A percentile compares a stretch with the other conserved stretches of the same genome.
Evolutionary conservation across 768 basidiomycete species (phyloP).

Genomic region (Russula sp.): DNA sequence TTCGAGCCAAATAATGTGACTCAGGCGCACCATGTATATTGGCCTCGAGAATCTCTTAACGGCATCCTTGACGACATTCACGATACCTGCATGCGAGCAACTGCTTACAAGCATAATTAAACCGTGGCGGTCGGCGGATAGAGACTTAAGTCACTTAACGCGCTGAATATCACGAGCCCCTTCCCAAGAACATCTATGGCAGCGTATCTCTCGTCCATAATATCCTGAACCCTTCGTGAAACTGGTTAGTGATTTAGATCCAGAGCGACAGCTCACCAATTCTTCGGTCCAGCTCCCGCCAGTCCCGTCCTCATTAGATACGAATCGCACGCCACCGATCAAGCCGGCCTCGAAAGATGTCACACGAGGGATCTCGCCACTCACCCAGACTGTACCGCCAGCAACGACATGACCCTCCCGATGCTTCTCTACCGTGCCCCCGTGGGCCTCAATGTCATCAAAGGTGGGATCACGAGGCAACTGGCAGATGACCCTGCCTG

Average conservation of each 20-base stretch:
- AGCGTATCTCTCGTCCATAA: constrained; percentile 80
- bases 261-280: not conserved
- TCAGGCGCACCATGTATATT: constrained; percentile 56
- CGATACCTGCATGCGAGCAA: constrained; percentile 77
- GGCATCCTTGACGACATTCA: constrained; percentile 74
- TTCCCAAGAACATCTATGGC: constrained; percentile 74
- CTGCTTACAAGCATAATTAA: constrained; percentile 24
- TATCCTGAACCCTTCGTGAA: constrained; percentile 38
- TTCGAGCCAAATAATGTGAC: not conserved
- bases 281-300: constrained; percentile 40
- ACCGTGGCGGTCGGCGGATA: not conserved
- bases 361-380: constrained; percentile 71
- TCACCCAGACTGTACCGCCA: constrained; percentile 59
- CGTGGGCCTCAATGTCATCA: constrained; percentile 47
- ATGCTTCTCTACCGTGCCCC: constrained; percentile 51
- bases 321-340: constrained; percentile 60
- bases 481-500: constrained; percentile 48
- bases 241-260: not conserved
- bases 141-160: constrained; percentile 40
- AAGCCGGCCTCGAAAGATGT: constrained; percentile 65
- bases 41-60: constrained; percentile 54
- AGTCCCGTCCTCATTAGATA: constrained; percentile 37
- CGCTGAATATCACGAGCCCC: constrained; percentile 76
- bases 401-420: constrained; percentile 59
- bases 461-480: constrained; percentile 69